Percentiles rank a stretch among this genome's conserved stretches.
phyloP scores from a whole-genome alignment of 306 rosid species.

The Lathyrus oleraceus region DNA sequence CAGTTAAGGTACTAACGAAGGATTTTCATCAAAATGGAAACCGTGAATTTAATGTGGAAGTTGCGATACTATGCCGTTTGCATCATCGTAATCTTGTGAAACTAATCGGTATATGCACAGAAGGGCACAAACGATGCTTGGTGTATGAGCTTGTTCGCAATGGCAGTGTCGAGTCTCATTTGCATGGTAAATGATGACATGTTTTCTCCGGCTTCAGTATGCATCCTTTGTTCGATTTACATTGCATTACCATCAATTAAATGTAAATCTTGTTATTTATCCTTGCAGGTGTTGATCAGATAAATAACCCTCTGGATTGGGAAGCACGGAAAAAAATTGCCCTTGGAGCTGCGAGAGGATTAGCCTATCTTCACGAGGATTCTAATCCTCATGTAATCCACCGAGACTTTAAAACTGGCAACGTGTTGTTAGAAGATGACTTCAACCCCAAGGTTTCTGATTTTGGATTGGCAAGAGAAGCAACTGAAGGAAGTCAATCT shows the following conservation, averaged over 20 bases:
- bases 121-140: constrained; percentile 78
- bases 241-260: constrained; percentile 10
- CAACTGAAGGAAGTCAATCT: constrained; percentile 84
- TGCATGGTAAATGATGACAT: constrained; percentile 79
- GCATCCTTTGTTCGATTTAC: constrained; percentile 16
- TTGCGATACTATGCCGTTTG: constrained; percentile 90
- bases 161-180: constrained; percentile 98
- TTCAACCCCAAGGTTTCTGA: constrained; percentile 96
- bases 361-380: constrained; percentile 98
- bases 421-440: constrained; percentile 83
- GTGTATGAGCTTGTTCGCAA: constrained; percentile 87
- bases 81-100: constrained; percentile 99
- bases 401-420: constrained; percentile 94
- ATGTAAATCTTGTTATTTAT: constrained; percentile 29
- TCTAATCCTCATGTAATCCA: constrained; percentile 96
- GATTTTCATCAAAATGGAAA: constrained; percentile 77
- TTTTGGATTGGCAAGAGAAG: constrained; percentile 98
- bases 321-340: constrained; percentile 90
- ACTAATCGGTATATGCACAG: constrained; percentile 87
- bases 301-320: constrained; percentile 79
- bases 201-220: constrained; percentile 29
- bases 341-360: constrained; percentile 96
- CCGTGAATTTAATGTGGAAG: constrained; percentile 81
- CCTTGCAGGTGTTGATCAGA: constrained; percentile 72
- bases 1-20: constrained; percentile 81